Base-by-base conservation (phyloP, 2,329 filamentous ascomycete species). In the Trichoderma afroharzianum region DNA sequence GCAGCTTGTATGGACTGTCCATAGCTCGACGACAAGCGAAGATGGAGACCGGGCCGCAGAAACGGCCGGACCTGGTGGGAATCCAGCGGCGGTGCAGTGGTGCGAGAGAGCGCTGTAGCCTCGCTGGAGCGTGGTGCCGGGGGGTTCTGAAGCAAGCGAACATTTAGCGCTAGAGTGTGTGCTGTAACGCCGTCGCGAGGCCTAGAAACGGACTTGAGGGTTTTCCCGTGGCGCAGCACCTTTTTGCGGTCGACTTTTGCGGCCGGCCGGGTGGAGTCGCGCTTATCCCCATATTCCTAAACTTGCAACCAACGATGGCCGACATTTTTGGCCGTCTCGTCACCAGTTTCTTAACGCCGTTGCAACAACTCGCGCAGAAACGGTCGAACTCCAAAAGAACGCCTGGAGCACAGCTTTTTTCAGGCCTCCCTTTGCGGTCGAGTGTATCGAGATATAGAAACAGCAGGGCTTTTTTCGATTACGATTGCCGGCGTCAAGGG, bases 21-120 rank as follows among this genome's bases (percentile, higher is more conserved):
- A 57, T n/a, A 36, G 36, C n/a, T 28, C 4, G 63, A 59, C 21
- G 3, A 58, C 18, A 15, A 32, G 12, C n/a, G 24, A 18, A n/a
- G 18, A 63, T 71, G 68, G 71, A 68, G 62, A 68, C 62, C 32
- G 28, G 72, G 72, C 53, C 72, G 72, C 72, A 73, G 50, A 73
- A 72, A 68, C 72, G 72, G 72, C 70, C 72, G 70, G 70, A 32
- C 63, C 58, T 39, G 62, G 62, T 57, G 71, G 57, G 39, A 55
- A 39, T 67, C 43, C 32, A 53, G 57, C 63, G 70, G 63, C 63
- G 70, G 70, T 68, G 63, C 70, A 68, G 53, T 11, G 50, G 9
- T 57, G 55, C 32, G 15, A 36, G 39, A 36, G 43, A 57, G 61
- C 68, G 61, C 68, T 70, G 58, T 55, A 30, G 30, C 67, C n/a